Evolutionary conservation across 2,329 filamentous ascomycete species (phyloP).

Genomic region (Sporothrix inflata): DNA sequence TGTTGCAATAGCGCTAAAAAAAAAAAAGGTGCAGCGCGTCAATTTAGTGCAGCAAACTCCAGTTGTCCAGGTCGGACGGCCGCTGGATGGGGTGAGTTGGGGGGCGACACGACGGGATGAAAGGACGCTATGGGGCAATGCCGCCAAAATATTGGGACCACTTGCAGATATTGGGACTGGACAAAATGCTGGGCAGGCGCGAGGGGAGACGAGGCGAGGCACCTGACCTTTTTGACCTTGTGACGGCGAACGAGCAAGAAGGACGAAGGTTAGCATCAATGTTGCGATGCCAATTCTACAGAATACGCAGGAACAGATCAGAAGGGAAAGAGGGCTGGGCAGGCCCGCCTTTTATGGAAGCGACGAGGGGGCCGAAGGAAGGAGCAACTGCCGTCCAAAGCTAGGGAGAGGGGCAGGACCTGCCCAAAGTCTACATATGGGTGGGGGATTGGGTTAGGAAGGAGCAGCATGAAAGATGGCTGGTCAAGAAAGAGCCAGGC

Average conservation of each 20-base stretch:
- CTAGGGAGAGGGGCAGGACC: background rate
- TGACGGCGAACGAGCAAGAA: background rate
- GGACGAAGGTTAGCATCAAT: background rate
- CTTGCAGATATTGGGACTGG: conserved; percentile 19
- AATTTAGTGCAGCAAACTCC: too few species aligned
- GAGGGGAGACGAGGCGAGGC: background rate
- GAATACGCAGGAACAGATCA: background rate
- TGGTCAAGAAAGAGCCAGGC: conserved; percentile 3
- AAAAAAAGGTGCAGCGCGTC: conserved; percentile 1
- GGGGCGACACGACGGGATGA: conserved; percentile 15
- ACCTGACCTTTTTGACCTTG: conserved; percentile 12
- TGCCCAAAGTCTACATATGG: background rate
- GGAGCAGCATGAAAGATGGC: conserved; percentile 2
- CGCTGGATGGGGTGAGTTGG: conserved; percentile 22
- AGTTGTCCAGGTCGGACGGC: conserved; percentile 3
- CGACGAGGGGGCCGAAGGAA: background rate
- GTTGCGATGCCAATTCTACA: background rate
- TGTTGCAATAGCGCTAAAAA: conserved; percentile 3
- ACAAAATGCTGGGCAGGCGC: background rate
- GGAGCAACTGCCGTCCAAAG: background rate
- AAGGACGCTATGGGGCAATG: conserved; percentile 20
- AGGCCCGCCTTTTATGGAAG: background rate
- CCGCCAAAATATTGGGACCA: conserved; percentile 15
- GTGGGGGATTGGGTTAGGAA: background rate
- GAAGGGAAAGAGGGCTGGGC: background rate